A percentile compares a stretch with the other conserved stretches of the same genome.
These are phyloP conservation scores for Eucalyptus curtisii DNA, from an alignment of 345 rosid genomes.

Conservation along the genomic window DNA sequence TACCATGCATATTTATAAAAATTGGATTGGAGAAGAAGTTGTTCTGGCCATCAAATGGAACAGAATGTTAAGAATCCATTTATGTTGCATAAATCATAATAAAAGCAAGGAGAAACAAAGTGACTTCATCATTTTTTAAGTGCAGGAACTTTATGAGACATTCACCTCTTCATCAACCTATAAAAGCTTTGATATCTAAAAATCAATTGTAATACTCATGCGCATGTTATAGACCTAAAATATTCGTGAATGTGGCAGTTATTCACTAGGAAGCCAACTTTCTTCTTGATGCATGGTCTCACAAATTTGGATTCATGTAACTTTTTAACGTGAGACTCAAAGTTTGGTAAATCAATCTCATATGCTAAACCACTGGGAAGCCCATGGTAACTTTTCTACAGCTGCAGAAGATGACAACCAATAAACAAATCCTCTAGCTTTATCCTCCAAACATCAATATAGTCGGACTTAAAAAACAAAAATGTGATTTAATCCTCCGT, in stretches of 20 bases:
- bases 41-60: background rate
- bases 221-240: rapidly evolving
- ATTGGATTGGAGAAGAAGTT: background rate
- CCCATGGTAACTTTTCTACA: background rate
- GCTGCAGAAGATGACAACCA: background rate
- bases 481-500: background rate
- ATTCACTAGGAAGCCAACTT: background rate
- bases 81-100: background rate
- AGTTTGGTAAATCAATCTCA: background rate
- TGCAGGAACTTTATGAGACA: background rate
- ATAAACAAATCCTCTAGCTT: background rate
- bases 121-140: background rate
- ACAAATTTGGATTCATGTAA: background rate
- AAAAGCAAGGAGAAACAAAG: background rate
- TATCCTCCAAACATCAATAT: background rate
- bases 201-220: background rate
- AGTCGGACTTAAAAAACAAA: background rate
- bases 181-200: background rate
- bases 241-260: background rate
- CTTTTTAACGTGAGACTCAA: background rate
- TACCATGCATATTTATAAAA: background rate
- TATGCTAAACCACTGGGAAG: background rate
- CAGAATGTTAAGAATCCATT: background rate
- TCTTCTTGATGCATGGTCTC: background rate
- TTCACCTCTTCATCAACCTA: background rate